Conservation (phyloP, 805 yeast species). For the Clavispora asparagi region DNA sequence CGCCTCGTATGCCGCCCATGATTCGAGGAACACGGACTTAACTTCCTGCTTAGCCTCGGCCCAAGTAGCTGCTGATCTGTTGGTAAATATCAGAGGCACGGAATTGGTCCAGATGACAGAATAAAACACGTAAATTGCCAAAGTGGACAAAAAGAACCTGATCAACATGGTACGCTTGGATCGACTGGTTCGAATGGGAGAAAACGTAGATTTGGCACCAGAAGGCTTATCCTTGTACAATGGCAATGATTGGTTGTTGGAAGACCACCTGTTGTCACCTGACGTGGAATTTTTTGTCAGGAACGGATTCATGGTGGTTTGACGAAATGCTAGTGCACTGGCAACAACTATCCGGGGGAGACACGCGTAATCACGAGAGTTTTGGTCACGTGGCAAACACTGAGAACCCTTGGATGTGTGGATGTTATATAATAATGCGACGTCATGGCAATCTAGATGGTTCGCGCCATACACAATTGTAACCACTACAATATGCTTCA, state of each 20-base stretch:
- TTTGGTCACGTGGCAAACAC: no score
- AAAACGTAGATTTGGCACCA: conserved; percentile 4
- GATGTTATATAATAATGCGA: no score
- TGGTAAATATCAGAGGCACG: background rate
- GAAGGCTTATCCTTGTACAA: conserved; percentile 16
- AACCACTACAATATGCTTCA: no score
- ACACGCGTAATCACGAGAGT: background rate
- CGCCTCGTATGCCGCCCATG: conserved; percentile 71
- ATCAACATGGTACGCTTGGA: conserved; percentile 10
- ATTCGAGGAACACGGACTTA: conserved; percentile 59
- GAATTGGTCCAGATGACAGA: conserved; percentile 3
- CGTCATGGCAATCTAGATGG: no score
- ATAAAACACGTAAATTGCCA: conserved; percentile 11
- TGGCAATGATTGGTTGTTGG: conserved; percentile 11
- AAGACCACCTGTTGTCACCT: conserved; percentile 1
- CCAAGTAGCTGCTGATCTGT: conserved; percentile 31
- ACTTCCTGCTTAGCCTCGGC: conserved; percentile 49
- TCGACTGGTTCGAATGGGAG: conserved; percentile 4
- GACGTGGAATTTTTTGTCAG: background rate
- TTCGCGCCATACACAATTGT: no score
- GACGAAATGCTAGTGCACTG: background rate
- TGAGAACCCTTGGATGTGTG: background rate
- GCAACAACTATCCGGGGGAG: background rate
- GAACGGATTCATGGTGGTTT: background rate
- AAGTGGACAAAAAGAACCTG: conserved; percentile 9